Conservation (phyloP, 2,329 filamentous ascomycete genomes). For the Penicillium hordei region DNA sequence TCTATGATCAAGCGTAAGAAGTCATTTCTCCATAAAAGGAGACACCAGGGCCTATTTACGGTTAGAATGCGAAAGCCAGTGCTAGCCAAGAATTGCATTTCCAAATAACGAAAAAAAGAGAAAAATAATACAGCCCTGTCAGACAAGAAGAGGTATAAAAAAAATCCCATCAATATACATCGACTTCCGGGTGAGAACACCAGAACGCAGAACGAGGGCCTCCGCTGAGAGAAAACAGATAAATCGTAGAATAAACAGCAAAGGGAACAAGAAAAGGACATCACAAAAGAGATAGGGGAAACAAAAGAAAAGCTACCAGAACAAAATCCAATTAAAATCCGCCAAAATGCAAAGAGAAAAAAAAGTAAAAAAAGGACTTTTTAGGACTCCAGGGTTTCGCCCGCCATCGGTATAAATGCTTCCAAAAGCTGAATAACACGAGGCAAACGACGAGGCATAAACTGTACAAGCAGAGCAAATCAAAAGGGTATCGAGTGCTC, state of each 20-base stretch:
- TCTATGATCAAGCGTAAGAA: background rate
- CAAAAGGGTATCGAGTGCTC: conserved; percentile 32
- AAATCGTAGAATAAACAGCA: conserved; percentile 3
- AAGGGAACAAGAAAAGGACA: conserved; percentile 1
- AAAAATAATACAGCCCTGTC: conserved; percentile 32
- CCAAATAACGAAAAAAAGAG: conserved; percentile 8
- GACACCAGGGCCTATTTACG: background rate
- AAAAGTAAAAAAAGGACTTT: conserved; percentile 19
- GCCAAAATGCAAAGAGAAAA: conserved; percentile 14
- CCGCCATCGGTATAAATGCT: conserved; percentile 23
- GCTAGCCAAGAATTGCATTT: conserved; percentile 18
- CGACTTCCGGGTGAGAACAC: conserved; percentile 18
- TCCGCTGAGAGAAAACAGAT: conserved; percentile 15
- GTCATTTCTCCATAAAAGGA: background rate
- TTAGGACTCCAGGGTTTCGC: conserved; percentile 30
- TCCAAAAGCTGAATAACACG: conserved; percentile 21
- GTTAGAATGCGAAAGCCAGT: background rate
- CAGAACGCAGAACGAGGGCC: conserved; percentile 17
- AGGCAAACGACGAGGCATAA: conserved; percentile 25
- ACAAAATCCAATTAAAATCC: conserved; percentile 19
- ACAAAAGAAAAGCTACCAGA: conserved; percentile 7
- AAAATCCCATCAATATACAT: conserved; percentile 30
- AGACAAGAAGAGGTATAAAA: conserved; percentile 24
- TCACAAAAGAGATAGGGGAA: conserved; percentile 4
- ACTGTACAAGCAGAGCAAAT: conserved; percentile 29